Evolutionary conservation across 1,139 yeast species (phyloP), one percentile per base, ranked within the genome.

Genomic region (Candida albicans): DNA sequence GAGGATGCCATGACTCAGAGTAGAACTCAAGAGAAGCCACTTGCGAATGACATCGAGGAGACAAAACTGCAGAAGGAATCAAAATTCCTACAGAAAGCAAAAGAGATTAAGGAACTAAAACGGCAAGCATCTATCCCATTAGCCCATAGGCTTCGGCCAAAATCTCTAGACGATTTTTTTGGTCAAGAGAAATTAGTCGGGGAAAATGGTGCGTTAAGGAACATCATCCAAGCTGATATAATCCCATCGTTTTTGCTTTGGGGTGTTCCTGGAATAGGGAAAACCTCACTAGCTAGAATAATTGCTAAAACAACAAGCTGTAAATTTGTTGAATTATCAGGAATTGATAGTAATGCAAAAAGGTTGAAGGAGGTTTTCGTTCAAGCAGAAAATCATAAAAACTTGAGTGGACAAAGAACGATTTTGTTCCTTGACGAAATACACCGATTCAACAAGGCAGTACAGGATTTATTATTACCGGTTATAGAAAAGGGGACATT

Each of bases 211-310:
- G 65, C 89, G 0, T 64, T 95, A 12, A 70, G 87, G 35, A 82
- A 84, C 39, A 83, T 88, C 44, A 78, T 93, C 1, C 73, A 75
- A 31, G 63, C 77, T 1, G 85, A 81, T 35, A 68, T 65, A 51
- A 79, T 82, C 2, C 98, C 98, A 0, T 90, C 97, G 0, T 78
- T 93, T 70, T 81, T 93, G 6, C 68, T 93, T 11, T 93, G 98
- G 98, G 99, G 99, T 0, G 87, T 87, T 1, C 96, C 97, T 0
- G 98, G 98, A 0, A 93, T 86, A 2, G 99, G 99, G 0, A 93
- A 93, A 59, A 93, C 99, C 0, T 83, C 98, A 0, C 55, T 79
- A 39, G 82, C 82, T 1, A 59, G 87, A 42, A 81, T 85, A 22
- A 72, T 87, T 8, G 85, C 82, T 1, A 64, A 68, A 29, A 65